Conservation (phyloP, 192 early-diverging fungal species). For the Lobosporangium transversale region DNA sequence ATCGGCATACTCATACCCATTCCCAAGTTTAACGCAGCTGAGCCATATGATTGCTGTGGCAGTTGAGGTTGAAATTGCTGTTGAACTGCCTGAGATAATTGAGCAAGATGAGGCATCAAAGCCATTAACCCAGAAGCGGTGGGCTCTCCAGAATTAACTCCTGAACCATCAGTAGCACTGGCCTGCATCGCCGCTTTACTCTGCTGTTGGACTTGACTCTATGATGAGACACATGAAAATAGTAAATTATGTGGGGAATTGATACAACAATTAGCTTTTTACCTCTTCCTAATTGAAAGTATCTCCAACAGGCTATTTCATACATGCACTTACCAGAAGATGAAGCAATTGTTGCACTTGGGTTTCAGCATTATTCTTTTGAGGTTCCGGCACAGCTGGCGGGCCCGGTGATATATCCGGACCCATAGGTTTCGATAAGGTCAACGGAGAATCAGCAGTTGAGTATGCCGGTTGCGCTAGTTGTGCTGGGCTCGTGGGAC, state of each 20-base stretch:
- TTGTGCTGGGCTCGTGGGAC: background rate
- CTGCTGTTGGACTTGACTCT: constrained; percentile 39
- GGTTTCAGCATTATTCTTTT: constrained; percentile 3
- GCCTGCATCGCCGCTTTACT: constrained; percentile 10
- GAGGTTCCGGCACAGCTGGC: background rate
- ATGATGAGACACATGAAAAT: background rate
- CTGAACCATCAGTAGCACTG: background rate
- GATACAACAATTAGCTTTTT: background rate
- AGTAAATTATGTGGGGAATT: background rate
- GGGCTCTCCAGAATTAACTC: background rate
- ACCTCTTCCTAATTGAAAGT: background rate
- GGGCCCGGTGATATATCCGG: background rate
- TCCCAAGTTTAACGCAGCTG: background rate
- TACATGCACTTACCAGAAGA: constrained; percentile 18
- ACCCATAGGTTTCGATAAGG: background rate
- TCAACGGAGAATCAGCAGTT: background rate
- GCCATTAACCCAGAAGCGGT: constrained; percentile 8
- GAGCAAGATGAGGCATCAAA: constrained; percentile 32
- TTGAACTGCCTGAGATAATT: constrained; percentile 29
- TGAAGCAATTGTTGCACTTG: constrained; percentile 40
- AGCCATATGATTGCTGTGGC: background rate
- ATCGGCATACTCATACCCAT: constrained; percentile 12
- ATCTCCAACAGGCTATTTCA: background rate
- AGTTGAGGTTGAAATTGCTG: constrained; percentile 4
- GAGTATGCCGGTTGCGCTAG: background rate